phyloP scores from a whole-genome alignment of 352 stramenopile species.

The Saprolegnia diclina region DNA sequence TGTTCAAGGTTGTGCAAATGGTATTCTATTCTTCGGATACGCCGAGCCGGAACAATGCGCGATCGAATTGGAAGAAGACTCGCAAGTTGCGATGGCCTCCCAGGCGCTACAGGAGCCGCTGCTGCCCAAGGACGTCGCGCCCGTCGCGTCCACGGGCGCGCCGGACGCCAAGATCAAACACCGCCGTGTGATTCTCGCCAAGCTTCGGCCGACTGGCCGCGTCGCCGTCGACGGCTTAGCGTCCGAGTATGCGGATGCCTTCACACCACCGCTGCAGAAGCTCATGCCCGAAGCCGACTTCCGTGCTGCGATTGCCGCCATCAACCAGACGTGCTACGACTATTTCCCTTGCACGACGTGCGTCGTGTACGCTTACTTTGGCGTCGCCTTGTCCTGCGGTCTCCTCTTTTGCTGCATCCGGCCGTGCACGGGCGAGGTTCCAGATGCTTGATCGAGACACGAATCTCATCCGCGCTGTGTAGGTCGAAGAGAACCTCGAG shows the following conservation, averaged over 20 bases:
- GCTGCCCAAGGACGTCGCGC: background rate
- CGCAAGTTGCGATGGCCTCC: conserved; percentile 1
- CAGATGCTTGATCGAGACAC: no score
- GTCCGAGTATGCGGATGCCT: conserved; percentile 25
- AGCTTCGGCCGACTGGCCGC: background rate
- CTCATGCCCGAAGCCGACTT: conserved; percentile 26
- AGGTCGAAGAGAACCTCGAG: conserved; percentile 18
- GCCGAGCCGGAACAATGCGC: no score
- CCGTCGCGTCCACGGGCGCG: background rate
- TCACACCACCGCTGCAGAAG: background rate
- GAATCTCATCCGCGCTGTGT: background rate
- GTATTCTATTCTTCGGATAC: no score
- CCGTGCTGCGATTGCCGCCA: conserved; percentile 16
- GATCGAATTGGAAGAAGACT: no score
- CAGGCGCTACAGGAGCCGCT: conserved; percentile 8
- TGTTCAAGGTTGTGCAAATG: no score
- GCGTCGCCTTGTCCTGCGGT: conserved; percentile 13
- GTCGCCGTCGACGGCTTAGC: conserved; percentile 18
- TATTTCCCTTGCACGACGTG: conserved; percentile 21
- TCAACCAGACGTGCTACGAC: conserved; percentile 24
- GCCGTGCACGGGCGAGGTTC: conserved; percentile 22
- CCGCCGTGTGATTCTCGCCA: conserved; percentile 11
- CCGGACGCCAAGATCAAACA: background rate
- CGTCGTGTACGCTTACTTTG: conserved; percentile 24
- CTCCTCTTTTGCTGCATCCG: conserved; percentile 13